Evolutionary conservation across 148 eudicot species (phyloP).

Genomic region (Rhododendron simsii): DNA sequence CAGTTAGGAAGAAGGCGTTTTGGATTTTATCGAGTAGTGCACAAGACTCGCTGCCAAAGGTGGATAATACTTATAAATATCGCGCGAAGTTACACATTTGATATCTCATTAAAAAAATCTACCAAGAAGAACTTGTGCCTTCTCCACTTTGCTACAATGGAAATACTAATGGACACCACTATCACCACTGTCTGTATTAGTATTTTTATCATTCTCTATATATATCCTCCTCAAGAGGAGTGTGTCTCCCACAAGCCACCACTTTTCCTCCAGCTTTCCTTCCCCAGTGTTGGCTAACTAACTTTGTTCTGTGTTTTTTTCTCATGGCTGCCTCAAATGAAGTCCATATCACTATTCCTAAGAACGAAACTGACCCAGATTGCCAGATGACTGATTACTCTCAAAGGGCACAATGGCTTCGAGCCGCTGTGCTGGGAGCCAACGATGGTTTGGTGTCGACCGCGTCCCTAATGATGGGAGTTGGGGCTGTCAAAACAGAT

Average conservation of each 20-base stretch:
- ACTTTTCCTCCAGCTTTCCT: background rate
- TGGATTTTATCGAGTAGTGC: too few species aligned
- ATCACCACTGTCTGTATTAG: background rate
- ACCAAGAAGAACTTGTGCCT: constrained; percentile 14
- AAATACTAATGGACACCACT: background rate
- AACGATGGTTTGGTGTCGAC: constrained; percentile 31
- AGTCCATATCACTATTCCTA: background rate
- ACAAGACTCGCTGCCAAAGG: background rate
- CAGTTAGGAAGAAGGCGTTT: too few species aligned
- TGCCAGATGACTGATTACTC: constrained; percentile 14
- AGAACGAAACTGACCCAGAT: background rate
- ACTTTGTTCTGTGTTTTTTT: background rate
- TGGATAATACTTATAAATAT: background rate
- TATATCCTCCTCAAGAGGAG: background rate
- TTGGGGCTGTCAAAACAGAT: constrained; percentile 33
- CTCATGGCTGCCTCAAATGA: constrained; percentile 7
- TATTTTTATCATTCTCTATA: constrained; percentile 2
- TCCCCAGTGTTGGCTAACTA: background rate
- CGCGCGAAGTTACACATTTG: too few species aligned
- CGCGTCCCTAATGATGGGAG: constrained; percentile 28
- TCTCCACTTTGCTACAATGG: constrained; percentile 3
- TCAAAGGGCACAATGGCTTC: constrained; percentile 28
- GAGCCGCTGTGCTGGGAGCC: constrained; percentile 34
- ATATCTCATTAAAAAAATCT: background rate
- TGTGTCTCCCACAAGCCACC: constrained; percentile 7